Evolutionary conservation across 2,329 filamentous ascomycete genomes (phyloP), one percentile per base, ranked within the genome.

Genomic region (Malbranchea cinnamomea): DNA sequence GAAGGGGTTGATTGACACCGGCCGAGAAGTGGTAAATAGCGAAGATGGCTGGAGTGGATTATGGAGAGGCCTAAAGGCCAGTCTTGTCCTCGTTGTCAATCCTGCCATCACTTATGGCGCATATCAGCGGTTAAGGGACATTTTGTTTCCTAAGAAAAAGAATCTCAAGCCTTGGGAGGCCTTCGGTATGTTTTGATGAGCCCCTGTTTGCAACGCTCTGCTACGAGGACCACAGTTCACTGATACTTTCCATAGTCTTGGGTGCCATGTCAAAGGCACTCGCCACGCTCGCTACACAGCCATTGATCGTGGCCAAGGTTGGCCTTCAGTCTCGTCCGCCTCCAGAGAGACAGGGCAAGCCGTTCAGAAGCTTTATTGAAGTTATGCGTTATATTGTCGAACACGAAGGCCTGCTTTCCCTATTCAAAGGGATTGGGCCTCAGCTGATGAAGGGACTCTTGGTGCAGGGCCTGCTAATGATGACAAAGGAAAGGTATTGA

Each of bases 31-130:
- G 4, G 65, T 95, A 22, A 64, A 89, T 31, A 81, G 85, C 34
- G 85, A 92, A 40, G 89, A 98, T 56, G 89, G 89, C 18, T 74
- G 80, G 52, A 71, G 68, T 13, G 89, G 89, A 9, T 67, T 98
- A 24, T 98, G 89, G 89, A 77, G 87, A 54, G 89, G 89, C 6
- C 59, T 98, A 43, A 94, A 94, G 61, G 89, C 89, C 32, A 94
- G 85, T 54, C 67, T 98, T 50, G 87, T 98, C 17, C 68, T 98
- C 35, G 87, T 95, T 7, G 72, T 95, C 37, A 98, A 98, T 53
- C 89, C 89, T 7, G 82, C 85, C 26, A 98, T 98, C 53, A 98
- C 89, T 26, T 98, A 98, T 46, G 89, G 89, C 31, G 84, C 85
- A 31, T 98, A 95, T 49, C 85, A 98, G 61, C 73, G 85, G 42